Evolutionary conservation across 2,329 filamentous ascomycete species (phyloP), one percentile per base, ranked within the genome.

Genomic region (Tetracladium maxilliforme): DNA sequence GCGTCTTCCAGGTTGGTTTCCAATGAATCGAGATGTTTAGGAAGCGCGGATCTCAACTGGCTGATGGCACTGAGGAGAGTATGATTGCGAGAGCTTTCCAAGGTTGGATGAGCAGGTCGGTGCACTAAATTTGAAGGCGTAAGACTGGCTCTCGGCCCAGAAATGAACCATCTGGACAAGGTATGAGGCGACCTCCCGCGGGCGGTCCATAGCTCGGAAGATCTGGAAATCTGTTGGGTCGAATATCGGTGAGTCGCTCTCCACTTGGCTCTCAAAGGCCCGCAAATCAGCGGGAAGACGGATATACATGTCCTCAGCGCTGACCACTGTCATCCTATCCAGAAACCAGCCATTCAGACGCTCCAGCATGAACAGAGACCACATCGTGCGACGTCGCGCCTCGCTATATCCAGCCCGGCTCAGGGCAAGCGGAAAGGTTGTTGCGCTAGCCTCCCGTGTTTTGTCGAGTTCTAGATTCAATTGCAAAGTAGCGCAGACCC

Each of bases 361-460:
- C 48, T 83, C 78, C 44, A 79, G 61, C 36, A 81, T 51, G 36
- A 74, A 79, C 25, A 70, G 63, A 15, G 70, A 67, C 76, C 76
- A 84, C 39, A 81, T 75, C 0, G 74, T 81, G 28, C 78, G 60
- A 33, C 76, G 61, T 31, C 70, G 62, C 37, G 72, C 74, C 47
- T 84, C 78, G 14, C 64, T 61, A 35, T 73, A 64, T 16, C 64
- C 67, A 24, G 49, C 47, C 29, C 56, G 59, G 35, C 61, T 65
- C 33, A 79, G 55, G 12, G 59, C 65, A 38, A 69, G 72, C 5
- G 69, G 67, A n/a, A n/a, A n/a, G n/a, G n/a, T n/a, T n/a, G n/a
- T n/a, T n/a, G n/a, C n/a, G n/a, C n/a, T n/a, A n/a, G n/a, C n/a
- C n/a, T n/a, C n/a, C n/a, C n/a, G n/a, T n/a, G n/a, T n/a, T n/a